Evolutionary conservation across 1,284 basidiomycete species (phyloP).

Genomic region (Apiotrichum domesticum): DNA sequence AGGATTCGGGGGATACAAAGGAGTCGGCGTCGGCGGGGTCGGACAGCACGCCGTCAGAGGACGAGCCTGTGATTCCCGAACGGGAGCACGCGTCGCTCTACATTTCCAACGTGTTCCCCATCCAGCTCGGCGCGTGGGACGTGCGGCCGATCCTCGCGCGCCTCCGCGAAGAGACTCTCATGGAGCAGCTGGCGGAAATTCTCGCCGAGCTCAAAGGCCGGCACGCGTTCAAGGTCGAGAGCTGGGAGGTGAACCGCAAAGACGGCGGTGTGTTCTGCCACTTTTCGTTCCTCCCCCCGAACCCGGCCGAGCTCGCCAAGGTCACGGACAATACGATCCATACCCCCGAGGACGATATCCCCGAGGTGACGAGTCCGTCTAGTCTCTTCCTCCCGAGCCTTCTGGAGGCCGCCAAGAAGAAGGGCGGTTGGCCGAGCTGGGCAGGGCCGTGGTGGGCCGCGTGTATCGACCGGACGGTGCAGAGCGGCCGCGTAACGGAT

Average conservation of each 20-base stretch:
- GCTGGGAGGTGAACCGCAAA: slow-evolving; percentile 42
- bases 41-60: neutral
- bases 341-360: slow-evolving; percentile 20
- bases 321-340: slow-evolving; percentile 14
- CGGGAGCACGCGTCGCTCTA: slow-evolving; percentile 42
- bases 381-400: slow-evolving; percentile 38
- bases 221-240: slow-evolving; percentile 42
- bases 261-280: slow-evolving; percentile 69
- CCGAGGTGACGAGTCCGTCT: slow-evolving; percentile 26
- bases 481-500: neutral
- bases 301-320: slow-evolving; percentile 7
- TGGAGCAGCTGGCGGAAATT: slow-evolving; percentile 42
- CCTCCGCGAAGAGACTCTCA: slow-evolving; percentile 37
- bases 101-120: slow-evolving; percentile 46
- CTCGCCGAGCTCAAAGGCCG: slow-evolving; percentile 24
- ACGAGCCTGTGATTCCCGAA: slow-evolving; percentile 3
- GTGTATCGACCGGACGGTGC: neutral
- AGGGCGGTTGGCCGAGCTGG: slow-evolving; percentile 45
- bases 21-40: too few species aligned
- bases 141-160: slow-evolving; percentile 29
- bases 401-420: slow-evolving; percentile 29
- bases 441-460: slow-evolving; percentile 39
- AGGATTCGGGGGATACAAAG: too few species aligned
- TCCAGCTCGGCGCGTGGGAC: slow-evolving; percentile 40
- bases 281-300: slow-evolving; percentile 58